phyloP scores from a whole-genome alignment of 371 early-diverging fungal species.

The Circinella umbellata region DNA sequence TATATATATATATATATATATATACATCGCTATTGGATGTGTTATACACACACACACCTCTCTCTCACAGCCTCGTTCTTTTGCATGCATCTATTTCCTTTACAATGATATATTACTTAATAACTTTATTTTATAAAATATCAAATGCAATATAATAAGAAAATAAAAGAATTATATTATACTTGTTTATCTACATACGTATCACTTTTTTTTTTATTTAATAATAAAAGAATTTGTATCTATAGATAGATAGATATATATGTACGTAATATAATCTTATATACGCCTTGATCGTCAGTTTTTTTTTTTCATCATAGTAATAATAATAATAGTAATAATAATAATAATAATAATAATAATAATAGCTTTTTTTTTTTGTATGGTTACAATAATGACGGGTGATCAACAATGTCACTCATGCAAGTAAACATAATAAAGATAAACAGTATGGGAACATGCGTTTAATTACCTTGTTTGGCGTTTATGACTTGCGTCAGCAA shows the following conservation, averaged over 20 bases:
- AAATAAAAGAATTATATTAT: too few species aligned
- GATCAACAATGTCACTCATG: conserved; percentile 15
- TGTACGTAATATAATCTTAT: neutral
- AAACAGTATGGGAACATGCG: conserved; percentile 4
- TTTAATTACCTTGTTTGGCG: conserved; percentile 1
- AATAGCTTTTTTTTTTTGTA: too few species aligned
- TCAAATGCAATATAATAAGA: neutral
- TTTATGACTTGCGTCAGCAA: neutral
- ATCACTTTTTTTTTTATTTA: too few species aligned
- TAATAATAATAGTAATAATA: too few species aligned
- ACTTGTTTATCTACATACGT: too few species aligned
- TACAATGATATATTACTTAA: too few species aligned
- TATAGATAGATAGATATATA: too few species aligned
- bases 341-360: too few species aligned
- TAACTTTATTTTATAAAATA: too few species aligned
- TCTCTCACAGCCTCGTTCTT: conserved; percentile 7
- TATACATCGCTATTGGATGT: too few species aligned
- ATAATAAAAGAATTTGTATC: too few species aligned
- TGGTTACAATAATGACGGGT: conserved; percentile 7
- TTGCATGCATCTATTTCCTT: conserved; percentile 3
- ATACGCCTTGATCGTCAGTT: conserved; percentile 2
- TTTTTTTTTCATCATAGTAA: neutral
- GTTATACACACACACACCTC: too few species aligned
- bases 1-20: neutral
- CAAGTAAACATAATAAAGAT: neutral